Evolutionary conservation across 2,329 filamentous ascomycete genomes (phyloP).

Genomic region (Nigrospora sphaerica): DNA sequence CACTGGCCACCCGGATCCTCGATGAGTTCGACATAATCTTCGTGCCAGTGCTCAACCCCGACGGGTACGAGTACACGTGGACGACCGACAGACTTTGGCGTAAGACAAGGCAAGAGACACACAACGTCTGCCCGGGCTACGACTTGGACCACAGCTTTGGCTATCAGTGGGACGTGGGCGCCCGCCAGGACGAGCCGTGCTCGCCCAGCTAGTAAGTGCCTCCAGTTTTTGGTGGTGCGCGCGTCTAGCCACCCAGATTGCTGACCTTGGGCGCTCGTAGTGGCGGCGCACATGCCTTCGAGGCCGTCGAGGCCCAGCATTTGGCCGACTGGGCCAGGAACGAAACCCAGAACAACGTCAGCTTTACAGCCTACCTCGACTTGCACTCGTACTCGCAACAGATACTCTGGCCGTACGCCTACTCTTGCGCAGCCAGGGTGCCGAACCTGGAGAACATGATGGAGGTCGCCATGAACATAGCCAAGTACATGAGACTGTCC

Average conservation of each 20-base stretch:
- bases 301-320: constrained; percentile 69
- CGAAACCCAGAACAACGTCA: constrained; percentile 61
- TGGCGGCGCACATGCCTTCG: constrained; percentile 74
- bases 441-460: constrained; percentile 87
- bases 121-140: constrained; percentile 77
- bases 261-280: no score
- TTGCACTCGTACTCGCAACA: constrained; percentile 95
- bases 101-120: constrained; percentile 84
- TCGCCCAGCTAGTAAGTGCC: constrained; percentile 63
- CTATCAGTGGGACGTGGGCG: constrained; percentile 72
- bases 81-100: constrained; percentile 87
- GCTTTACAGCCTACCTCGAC: constrained; percentile 82
- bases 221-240: no score
- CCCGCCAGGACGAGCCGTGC: constrained; percentile 69
- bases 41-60: constrained; percentile 83
- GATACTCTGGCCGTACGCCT: constrained; percentile 86
- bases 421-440: constrained; percentile 69
- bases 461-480: constrained; percentile 80
- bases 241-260: no score
- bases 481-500: constrained; percentile 80
- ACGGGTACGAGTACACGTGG: constrained; percentile 94
- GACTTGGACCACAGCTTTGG: constrained; percentile 85
- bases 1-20: constrained; percentile 67
- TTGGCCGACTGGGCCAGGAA: constrained; percentile 80
- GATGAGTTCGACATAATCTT: constrained; percentile 83